Conservation (phyloP, 495 filamentous ascomycete species). For the Cryomyces minteri region DNA sequence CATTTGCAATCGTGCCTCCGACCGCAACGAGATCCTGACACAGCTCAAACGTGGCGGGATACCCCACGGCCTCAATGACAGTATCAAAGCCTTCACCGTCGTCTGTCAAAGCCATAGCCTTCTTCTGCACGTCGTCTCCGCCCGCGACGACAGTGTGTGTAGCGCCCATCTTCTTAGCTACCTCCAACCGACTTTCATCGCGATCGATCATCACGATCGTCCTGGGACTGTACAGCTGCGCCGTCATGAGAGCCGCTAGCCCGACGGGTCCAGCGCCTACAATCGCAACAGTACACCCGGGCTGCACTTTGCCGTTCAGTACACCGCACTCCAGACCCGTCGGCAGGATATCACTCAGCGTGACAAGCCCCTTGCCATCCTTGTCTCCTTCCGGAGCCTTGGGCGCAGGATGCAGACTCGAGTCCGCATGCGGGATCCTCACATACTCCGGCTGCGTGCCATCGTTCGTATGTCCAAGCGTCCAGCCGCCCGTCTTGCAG, state of each 20-base stretch:
- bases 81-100: conserved; percentile 29
- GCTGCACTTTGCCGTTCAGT: conserved; percentile 25
- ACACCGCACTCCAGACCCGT: conserved; percentile 32
- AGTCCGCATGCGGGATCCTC: conserved; percentile 26
- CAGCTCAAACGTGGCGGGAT: conserved; percentile 27
- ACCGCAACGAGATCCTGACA: conserved; percentile 29
- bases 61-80: conserved; percentile 36
- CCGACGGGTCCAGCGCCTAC: conserved; percentile 34
- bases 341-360: conserved; percentile 27
- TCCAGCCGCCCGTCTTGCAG: conserved; percentile 26
- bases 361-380: conserved; percentile 20
- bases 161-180: conserved; percentile 27
- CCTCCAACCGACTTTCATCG: conserved; percentile 23
- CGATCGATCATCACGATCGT: conserved; percentile 27
- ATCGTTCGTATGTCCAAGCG: conserved; percentile 25
- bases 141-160: conserved; percentile 15
- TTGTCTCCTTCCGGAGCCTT: conserved; percentile 17
- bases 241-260: conserved; percentile 27
- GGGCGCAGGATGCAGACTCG: too few species aligned
- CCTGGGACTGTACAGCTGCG: conserved; percentile 26
- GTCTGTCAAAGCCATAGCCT: conserved; percentile 16
- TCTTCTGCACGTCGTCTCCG: conserved; percentile 7
- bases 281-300: conserved; percentile 27
- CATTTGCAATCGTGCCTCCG: conserved; percentile 31
- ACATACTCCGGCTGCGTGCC: conserved; percentile 34